Evolutionary conservation across 106 monocot species (phyloP).

Genomic region (Acorus gramineus): DNA sequence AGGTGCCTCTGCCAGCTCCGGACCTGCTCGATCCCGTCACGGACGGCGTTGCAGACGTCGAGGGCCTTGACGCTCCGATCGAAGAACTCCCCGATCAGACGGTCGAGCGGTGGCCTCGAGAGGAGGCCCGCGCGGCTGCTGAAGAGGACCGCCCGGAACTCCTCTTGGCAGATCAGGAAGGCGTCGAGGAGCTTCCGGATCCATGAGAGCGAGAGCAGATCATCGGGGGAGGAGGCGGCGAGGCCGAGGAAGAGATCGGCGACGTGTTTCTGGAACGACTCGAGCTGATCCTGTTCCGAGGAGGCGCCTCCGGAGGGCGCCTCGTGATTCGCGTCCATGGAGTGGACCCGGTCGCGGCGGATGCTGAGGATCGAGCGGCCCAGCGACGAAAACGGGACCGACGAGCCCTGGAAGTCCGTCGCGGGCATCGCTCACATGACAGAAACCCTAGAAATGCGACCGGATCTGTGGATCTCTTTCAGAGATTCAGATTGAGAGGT

Average conservation of each 20-base stretch:
- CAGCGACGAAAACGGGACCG: conserved; percentile 29
- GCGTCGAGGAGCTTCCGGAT: conserved; percentile 38
- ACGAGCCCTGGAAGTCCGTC: conserved; percentile 38
- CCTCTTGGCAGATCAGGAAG: conserved; percentile 45
- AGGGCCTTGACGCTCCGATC: conserved; percentile 57
- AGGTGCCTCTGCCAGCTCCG: conserved; percentile 44
- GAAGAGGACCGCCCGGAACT: conserved; percentile 42
- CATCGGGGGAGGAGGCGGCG: conserved; percentile 9
- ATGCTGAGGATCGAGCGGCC: conserved; percentile 44
- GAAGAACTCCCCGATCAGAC: conserved; percentile 43
- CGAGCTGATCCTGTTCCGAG: conserved; percentile 23
- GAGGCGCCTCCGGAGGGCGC: neutral
- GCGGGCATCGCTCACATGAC: conserved; percentile 17
- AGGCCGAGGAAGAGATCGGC: conserved; percentile 49
- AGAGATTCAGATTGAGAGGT: too few relatives aligned
- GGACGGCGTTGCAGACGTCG: conserved; percentile 62
- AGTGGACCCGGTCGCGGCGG: conserved; percentile 36
- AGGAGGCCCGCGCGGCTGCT: neutral
- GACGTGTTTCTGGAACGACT: conserved; percentile 46
- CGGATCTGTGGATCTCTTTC: too few relatives aligned
- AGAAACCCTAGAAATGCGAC: too few relatives aligned
- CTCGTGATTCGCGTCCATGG: conserved; percentile 13
- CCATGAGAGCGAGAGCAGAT: conserved; percentile 51
- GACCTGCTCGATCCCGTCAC: conserved; percentile 49
- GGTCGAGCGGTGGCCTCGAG: conserved; percentile 32